A percentile compares a stretch with the other conserved stretches of the same genome.
Evolutionary conservation across 768 basidiomycete species (phyloP).

Genomic region (Termitomyces bulborhizus): DNA sequence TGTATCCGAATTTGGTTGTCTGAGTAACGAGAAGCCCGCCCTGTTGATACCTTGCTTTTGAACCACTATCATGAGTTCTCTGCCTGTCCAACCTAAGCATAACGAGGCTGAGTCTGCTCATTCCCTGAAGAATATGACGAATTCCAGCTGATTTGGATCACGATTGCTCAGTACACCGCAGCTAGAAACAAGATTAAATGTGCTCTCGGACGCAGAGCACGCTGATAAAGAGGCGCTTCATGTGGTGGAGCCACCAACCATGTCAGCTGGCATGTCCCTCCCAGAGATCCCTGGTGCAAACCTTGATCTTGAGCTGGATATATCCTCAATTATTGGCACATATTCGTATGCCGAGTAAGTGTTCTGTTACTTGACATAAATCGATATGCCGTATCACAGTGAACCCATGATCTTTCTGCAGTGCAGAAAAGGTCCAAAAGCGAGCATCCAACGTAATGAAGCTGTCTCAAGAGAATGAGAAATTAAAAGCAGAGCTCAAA

Average conservation of each 20-base stretch:
- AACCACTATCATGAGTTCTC: slow-evolving; percentile 22
- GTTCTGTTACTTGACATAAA: slow-evolving; percentile 12
- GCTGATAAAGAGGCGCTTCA: not conserved
- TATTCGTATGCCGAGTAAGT: slow-evolving; percentile 42
- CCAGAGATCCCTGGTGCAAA: slow-evolving; percentile 50
- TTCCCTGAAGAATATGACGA: slow-evolving; percentile 13
- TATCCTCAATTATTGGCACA: slow-evolving; percentile 36
- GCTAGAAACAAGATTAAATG: not conserved
- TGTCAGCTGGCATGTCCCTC: slow-evolving; percentile 11
- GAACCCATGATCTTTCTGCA: slow-evolving; percentile 21
- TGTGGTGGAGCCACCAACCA: slow-evolving; percentile 3
- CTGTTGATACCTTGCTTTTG: slow-evolving; percentile 30
- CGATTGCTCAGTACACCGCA: slow-evolving; percentile 18
- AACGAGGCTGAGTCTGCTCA: slow-evolving; percentile 29
- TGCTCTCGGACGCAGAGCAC: not conserved
- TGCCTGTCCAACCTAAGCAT: slow-evolving; percentile 10
- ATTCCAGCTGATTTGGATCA: slow-evolving; percentile 23
- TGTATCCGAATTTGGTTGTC: slow-evolving; percentile 21
- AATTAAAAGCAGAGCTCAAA: slow-evolving; percentile 67
- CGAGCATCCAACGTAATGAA: slow-evolving; percentile 74
- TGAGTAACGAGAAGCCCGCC: slow-evolving; percentile 33
- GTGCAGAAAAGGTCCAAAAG: slow-evolving; percentile 52
- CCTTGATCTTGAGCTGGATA: slow-evolving; percentile 37
- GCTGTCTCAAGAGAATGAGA: slow-evolving; percentile 74
- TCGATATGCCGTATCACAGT: slow-evolving; percentile 8